Conservation (phyloP, 1,284 basidiomycete species). For the Porodaedalea pini region DNA sequence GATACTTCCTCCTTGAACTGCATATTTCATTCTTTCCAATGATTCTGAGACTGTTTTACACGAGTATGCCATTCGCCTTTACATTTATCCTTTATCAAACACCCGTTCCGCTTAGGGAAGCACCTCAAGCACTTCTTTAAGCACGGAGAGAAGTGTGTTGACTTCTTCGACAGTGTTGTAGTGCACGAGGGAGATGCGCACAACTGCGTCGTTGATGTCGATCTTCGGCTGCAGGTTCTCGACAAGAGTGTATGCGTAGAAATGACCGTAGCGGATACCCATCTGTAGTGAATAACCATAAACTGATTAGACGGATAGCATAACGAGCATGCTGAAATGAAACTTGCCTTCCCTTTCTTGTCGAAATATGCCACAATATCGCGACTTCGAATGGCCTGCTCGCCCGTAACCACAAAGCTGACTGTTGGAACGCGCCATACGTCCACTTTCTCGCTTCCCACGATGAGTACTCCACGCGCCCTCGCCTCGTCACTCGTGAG, state of each 20-base stretch:
- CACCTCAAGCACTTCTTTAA: constrained; percentile 43
- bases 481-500: constrained; percentile 38
- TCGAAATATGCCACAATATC: constrained; percentile 66
- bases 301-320: neutral
- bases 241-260: constrained; percentile 71
- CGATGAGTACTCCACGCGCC: constrained; percentile 58
- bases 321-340: neutral
- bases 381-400: constrained; percentile 50
- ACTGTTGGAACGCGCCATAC: constrained; percentile 63
- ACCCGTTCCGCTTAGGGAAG: too few species aligned
- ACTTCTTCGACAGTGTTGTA: constrained; percentile 77
- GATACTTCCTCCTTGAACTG: too few species aligned
- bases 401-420: constrained; percentile 64
- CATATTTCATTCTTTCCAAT: too few species aligned
- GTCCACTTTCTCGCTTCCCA: constrained; percentile 53
- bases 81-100: too few species aligned
- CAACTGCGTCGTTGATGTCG: constrained; percentile 61
- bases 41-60: too few species aligned
- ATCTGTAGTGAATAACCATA: constrained; percentile 40
- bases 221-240: constrained; percentile 50
- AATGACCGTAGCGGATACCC: constrained; percentile 76
- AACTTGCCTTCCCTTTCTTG: constrained; percentile 54
- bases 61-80: too few species aligned
- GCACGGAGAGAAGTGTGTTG: constrained; percentile 47
- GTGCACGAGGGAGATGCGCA: constrained; percentile 76